Percentiles rank a stretch among this genome's conserved stretches.
Evolutionary conservation across 1,139 yeast genomes (phyloP).

Genomic region (Kurtzmaniella quercitrusa): DNA sequence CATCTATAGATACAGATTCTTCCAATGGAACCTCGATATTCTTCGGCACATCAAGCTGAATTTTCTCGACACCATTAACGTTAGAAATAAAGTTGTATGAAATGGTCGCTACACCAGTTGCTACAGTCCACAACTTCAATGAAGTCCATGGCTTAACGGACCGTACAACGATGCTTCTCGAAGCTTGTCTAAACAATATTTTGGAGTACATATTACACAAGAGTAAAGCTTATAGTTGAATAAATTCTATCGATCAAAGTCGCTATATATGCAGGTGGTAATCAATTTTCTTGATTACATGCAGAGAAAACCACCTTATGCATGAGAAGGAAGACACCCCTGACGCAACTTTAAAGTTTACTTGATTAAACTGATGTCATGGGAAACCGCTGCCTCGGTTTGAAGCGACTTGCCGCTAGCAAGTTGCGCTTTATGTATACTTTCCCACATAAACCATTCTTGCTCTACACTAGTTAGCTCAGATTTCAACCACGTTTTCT

Average conservation of each 20-base stretch:
- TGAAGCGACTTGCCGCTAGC: conserved; percentile 52
- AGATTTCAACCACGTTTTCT: conserved; percentile 20
- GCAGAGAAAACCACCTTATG: too few relatives aligned
- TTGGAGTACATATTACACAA: too few relatives aligned
- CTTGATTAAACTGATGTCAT: conserved; percentile 11
- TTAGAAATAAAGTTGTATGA: too few relatives aligned
- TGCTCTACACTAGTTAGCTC: conserved; percentile 23
- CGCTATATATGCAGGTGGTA: neutral
- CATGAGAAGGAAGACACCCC: too few relatives aligned
- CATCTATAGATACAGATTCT: conserved; percentile 39
- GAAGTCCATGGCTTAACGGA: neutral
- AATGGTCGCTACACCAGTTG: neutral
- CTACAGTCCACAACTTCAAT: neutral
- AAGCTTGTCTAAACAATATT: neutral
- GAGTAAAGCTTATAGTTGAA: neutral
- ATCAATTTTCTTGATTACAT: neutral
- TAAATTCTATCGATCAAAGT: neutral
- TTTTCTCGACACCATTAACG: neutral
- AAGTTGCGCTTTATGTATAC: conserved; percentile 45
- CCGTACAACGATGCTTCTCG: neutral
- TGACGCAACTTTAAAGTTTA: neutral
- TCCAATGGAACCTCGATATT: neutral
- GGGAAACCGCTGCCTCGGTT: conserved; percentile 22
- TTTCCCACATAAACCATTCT: conserved; percentile 30
- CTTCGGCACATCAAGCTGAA: neutral